phyloP scores from a whole-genome alignment of 2,329 filamentous ascomycete genomes.

The Lachnellula hyalina region DNA sequence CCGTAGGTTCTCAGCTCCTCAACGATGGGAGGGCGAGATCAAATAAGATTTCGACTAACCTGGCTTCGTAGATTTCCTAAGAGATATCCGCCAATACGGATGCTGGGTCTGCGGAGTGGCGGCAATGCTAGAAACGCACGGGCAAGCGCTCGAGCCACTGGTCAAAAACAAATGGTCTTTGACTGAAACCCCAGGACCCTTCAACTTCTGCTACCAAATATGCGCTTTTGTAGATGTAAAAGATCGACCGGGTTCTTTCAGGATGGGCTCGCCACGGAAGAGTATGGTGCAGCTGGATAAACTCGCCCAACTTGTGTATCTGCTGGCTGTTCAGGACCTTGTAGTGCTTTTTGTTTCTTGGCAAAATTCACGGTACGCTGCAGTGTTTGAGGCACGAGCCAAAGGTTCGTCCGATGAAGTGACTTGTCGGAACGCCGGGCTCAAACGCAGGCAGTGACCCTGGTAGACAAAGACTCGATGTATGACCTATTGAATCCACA shows the following conservation, averaged over 20 bases:
- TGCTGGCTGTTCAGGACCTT: neutral
- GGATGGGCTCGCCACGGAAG: neutral
- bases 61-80: conserved; percentile 15
- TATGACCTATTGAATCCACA: neutral
- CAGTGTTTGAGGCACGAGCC: conserved; percentile 28
- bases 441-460: neutral
- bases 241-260: too few species aligned
- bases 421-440: conserved; percentile 12
- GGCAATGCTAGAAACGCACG: conserved; percentile 26
- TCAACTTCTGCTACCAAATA: conserved; percentile 7
- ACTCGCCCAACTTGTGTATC: neutral
- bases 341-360: conserved; percentile 8
- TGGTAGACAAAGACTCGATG: neutral
- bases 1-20: conserved; percentile 22
- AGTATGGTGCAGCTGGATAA: neutral
- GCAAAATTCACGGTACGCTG: conserved; percentile 19
- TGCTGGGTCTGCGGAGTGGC: conserved; percentile 21
- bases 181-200: conserved; percentile 13
- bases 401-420: conserved; percentile 28
- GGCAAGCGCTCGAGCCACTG: conserved; percentile 20
- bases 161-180: conserved; percentile 17
- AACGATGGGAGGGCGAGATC: conserved; percentile 10
- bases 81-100: conserved; percentile 26
- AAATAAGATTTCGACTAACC: conserved; percentile 20
- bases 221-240: neutral